Evolutionary conservation across 2,329 filamentous ascomycete genomes (phyloP).

Genomic region (Aspergillus melleus): DNA sequence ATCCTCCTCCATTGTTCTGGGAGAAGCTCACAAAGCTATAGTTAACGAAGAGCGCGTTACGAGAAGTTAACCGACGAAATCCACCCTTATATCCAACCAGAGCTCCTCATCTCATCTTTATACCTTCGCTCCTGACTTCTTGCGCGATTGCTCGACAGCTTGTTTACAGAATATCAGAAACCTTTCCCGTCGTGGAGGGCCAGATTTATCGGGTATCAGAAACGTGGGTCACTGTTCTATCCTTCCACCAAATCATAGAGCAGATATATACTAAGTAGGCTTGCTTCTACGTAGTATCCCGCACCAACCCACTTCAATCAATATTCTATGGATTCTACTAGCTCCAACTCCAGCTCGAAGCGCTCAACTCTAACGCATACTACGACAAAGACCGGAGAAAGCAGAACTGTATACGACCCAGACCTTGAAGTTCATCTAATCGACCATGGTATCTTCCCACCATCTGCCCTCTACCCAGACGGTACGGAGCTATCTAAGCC

Average conservation of each 20-base stretch:
- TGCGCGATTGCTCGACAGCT: too few species aligned
- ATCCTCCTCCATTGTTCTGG: constrained; percentile 1
- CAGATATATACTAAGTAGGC: not conserved
- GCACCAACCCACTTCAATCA: not conserved
- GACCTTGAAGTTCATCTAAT: not conserved
- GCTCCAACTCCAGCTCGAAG: not conserved
- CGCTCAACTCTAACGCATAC: not conserved
- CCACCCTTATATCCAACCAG: too few species aligned
- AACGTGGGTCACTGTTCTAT: not conserved
- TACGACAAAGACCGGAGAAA: not conserved
- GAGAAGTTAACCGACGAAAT: too few species aligned
- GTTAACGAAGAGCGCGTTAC: constrained; percentile 1
- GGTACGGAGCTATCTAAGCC: not conserved
- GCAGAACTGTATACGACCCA: not conserved
- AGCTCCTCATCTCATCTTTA: too few species aligned
- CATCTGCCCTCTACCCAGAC: not conserved
- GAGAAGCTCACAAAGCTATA: constrained; percentile 1
- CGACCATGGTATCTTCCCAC: not conserved
- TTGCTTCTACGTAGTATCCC: not conserved
- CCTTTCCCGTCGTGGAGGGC: not conserved
- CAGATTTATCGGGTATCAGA: not conserved
- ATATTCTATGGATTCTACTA: not conserved
- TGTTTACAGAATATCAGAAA: too few species aligned
- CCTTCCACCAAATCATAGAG: too few species aligned
- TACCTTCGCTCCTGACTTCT: too few species aligned